phyloP scores from a whole-genome alignment of 441 rosid genomes.

The Euphorbia neoarborescens region DNA sequence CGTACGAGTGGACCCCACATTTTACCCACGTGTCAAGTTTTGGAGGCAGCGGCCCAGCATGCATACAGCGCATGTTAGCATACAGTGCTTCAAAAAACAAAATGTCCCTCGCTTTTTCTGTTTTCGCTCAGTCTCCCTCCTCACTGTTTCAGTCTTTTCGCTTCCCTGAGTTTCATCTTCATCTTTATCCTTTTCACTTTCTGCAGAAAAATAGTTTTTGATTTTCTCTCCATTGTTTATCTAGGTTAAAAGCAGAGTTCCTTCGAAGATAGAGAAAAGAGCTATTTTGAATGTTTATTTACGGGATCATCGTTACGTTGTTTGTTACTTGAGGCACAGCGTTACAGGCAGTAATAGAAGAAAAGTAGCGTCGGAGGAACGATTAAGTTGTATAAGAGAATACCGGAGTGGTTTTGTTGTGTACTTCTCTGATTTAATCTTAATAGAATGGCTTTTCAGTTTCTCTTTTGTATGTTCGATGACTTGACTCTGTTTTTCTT shows the following conservation, averaged over 20 bases:
- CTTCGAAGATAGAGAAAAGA: neutral
- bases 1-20: too few species aligned
- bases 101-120: too few species aligned
- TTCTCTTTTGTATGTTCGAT: neutral
- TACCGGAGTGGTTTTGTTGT: neutral
- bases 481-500: neutral
- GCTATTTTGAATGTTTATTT: neutral
- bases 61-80: too few species aligned
- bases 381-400: neutral
- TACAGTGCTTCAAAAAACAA: too few species aligned
- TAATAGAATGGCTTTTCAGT: neutral
- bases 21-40: too few species aligned
- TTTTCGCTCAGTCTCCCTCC: too few species aligned
- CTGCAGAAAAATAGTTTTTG: neutral
- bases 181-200: neutral
- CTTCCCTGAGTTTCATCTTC: too few species aligned
- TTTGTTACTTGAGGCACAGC: neutral
- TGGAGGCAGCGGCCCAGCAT: too few species aligned
- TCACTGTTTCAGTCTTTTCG: too few species aligned
- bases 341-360: neutral
- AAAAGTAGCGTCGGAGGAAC: neutral
- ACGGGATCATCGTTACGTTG: neutral
- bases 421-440: neutral
- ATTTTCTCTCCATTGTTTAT: neutral
- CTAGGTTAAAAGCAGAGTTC: neutral